A percentile compares a stretch with the other conserved stretches of the same genome.
phyloP scores from a whole-genome alignment of 805 yeast species.

The Ogataea naganishii region DNA sequence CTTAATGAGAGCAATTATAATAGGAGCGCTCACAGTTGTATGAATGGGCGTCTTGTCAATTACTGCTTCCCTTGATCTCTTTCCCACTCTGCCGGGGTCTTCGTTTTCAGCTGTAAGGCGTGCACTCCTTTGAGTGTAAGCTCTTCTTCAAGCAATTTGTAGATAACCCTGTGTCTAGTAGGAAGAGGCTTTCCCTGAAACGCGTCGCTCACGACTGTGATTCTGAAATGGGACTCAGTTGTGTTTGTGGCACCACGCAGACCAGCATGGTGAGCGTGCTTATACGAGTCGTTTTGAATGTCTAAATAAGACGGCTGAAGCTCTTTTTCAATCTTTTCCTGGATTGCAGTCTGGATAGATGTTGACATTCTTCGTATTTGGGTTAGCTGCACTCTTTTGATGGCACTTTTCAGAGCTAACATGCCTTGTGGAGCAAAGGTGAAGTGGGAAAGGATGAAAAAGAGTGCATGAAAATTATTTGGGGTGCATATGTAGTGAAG shows the following conservation, averaged over 20 bases:
- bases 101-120: constrained; percentile 79
- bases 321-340: constrained; percentile 29
- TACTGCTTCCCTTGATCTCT: constrained; percentile 8
- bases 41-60: not conserved
- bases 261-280: constrained; percentile 84
- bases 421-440: too few relatives aligned
- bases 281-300: constrained; percentile 74
- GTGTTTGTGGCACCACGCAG: constrained; percentile 63
- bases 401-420: constrained; percentile 4
- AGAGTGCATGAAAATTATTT: too few relatives aligned
- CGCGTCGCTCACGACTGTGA: constrained; percentile 61
- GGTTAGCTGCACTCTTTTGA: too few relatives aligned
- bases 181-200: constrained; percentile 64
- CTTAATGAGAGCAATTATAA: not conserved
- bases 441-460: too few relatives aligned
- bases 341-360: constrained; percentile 44
- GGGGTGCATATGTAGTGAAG: too few relatives aligned
- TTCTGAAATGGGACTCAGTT: constrained; percentile 74
- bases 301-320: constrained; percentile 39
- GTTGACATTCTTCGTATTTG: constrained; percentile 17
- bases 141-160: constrained; percentile 63
- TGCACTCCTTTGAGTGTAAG: constrained; percentile 67
- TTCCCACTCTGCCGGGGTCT: constrained; percentile 54
- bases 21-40: too few relatives aligned
- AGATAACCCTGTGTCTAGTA: constrained; percentile 69